Evolutionary conservation across 169 alveolate species (phyloP).

Genomic region (Eimeria tenella): DNA sequence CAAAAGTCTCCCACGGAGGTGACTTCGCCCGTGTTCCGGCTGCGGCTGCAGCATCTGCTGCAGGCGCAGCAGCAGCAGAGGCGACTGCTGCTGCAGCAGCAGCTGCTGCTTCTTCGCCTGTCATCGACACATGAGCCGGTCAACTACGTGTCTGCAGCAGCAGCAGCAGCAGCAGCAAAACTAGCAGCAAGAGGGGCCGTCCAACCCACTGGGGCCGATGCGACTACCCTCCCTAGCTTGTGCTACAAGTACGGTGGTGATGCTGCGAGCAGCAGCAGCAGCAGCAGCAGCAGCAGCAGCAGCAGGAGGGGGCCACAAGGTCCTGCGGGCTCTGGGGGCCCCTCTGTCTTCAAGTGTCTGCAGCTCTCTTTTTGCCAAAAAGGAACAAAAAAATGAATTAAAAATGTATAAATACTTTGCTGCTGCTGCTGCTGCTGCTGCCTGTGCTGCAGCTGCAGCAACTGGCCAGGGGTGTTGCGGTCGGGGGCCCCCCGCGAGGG

Average conservation of each 20-base stretch:
- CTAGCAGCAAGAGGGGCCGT: background rate
- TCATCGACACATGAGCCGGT: background rate
- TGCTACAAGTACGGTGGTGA: background rate
- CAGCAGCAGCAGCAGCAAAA: constrained; percentile 5
- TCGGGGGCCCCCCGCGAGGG: background rate
- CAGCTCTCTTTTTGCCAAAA: no score
- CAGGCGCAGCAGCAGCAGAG: constrained; percentile 6
- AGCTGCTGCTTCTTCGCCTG: no score
- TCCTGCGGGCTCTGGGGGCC: no score
- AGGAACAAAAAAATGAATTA: background rate
- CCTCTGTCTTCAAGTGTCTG: no score
- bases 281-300: constrained; percentile 38
- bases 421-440: constrained; percentile 24
- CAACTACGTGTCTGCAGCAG: background rate
- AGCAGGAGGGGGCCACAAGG: constrained; percentile 1
- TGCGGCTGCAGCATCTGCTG: background rate
- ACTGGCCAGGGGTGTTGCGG: background rate
- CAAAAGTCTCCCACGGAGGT: background rate
- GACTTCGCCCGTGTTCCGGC: background rate
- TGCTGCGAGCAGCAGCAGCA: background rate
- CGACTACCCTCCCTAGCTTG: background rate
- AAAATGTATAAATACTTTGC: background rate
- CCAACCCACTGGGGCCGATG: background rate
- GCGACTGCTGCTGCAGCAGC: constrained; percentile 1
- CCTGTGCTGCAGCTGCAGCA: background rate